Evolutionary conservation across 2,329 filamentous ascomycete genomes (phyloP).

Genomic region (Bertia moriformis): DNA sequence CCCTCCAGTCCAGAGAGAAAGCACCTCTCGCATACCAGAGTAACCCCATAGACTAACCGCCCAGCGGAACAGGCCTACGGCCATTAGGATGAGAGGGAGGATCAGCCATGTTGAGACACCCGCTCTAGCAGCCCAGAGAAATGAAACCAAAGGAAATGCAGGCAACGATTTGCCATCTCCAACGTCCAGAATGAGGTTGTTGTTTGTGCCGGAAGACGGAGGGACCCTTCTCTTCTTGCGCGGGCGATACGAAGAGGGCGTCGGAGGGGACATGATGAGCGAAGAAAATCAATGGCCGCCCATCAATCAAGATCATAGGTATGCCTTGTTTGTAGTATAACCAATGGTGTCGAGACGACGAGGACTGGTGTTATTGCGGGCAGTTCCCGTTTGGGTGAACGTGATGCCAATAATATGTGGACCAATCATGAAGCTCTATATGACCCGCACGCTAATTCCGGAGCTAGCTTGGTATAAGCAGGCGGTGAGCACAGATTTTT

Average conservation of each 20-base stretch:
- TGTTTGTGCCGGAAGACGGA: background rate
- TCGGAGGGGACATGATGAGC: background rate
- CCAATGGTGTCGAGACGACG: too few species aligned
- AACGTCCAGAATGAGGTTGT: background rate
- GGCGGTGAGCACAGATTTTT: conserved; percentile 1
- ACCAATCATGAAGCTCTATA: too few species aligned
- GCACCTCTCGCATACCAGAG: conserved; percentile 56
- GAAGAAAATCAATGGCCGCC: background rate
- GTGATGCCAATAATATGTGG: too few species aligned
- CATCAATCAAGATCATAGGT: background rate
- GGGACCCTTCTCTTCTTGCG: background rate
- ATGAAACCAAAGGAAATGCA: conserved; percentile 80
- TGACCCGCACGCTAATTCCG: background rate
- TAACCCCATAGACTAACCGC: conserved; percentile 86
- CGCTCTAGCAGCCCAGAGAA: conserved; percentile 80
- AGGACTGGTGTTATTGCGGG: too few species aligned
- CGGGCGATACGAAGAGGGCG: background rate
- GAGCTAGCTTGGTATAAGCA: background rate
- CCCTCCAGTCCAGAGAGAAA: background rate
- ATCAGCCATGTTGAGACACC: conserved; percentile 84
- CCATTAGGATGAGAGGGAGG: conserved; percentile 76
- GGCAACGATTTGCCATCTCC: conserved; percentile 26
- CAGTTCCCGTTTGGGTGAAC: too few species aligned
- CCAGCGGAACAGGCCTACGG: conserved; percentile 84
- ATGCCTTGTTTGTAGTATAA: background rate